phyloP scores from a whole-genome alignment of 495 filamentous ascomycete genomes.

The Daldinia loculata region DNA sequence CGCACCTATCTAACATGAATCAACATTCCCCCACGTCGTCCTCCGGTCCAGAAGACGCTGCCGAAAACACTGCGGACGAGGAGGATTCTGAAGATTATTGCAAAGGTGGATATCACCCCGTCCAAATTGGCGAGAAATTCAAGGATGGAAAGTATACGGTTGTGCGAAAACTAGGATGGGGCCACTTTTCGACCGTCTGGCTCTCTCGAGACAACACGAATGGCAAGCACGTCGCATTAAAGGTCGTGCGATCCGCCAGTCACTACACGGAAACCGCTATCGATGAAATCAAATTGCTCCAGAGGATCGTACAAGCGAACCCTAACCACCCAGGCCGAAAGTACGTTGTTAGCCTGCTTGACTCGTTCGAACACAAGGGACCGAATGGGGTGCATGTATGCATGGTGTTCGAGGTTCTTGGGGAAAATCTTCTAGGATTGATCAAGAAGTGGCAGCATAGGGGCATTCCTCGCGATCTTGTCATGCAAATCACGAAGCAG shows the following conservation, averaged over 20 bases:
- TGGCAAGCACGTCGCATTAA: conserved; percentile 94
- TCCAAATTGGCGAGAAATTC: conserved; percentile 92
- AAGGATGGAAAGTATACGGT: conserved; percentile 97
- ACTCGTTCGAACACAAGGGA: conserved; percentile 97
- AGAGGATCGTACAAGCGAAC: conserved; percentile 95
- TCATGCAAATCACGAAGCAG: conserved; percentile 99
- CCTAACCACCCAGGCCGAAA: conserved; percentile 90
- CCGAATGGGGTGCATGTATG: conserved; percentile 96
- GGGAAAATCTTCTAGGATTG: conserved; percentile 92
- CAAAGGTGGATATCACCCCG: conserved; percentile 97
- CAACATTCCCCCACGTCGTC: conserved; percentile 77
- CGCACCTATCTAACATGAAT: conserved; percentile 59
- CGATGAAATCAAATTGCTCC: conserved; percentile 98
- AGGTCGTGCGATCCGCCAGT: conserved; percentile 95
- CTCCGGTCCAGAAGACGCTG: conserved; percentile 82
- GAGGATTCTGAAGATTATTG: conserved; percentile 99
- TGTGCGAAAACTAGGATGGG: conserved; percentile 97
- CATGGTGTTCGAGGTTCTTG: conserved; percentile 99
- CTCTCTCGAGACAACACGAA: conserved; percentile 90
- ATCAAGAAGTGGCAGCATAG: conserved; percentile 99
- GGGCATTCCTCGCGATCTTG: conserved; percentile 93
- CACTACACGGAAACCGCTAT: conserved; percentile 99
- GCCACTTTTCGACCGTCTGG: conserved; percentile 99
- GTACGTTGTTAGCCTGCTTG: conserved; percentile 93
- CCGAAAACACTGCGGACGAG: conserved; percentile 95